These are phyloP conservation scores for Starmerella ratchasimensis DNA, from an alignment of 805 yeast genomes.

Conservation along the genomic window DNA sequence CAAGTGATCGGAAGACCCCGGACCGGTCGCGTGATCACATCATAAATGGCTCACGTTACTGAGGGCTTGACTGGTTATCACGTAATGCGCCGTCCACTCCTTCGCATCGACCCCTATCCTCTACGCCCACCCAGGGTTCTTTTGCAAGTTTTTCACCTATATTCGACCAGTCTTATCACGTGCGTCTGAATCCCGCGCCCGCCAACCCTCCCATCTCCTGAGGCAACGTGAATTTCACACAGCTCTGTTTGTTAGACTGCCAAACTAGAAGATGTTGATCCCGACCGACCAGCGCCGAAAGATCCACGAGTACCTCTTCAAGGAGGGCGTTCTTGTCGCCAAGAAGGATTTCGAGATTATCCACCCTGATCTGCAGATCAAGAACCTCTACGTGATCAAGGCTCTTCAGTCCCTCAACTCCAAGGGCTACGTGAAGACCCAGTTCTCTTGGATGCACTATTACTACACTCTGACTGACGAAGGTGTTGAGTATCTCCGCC, in stretches of 20 bases:
- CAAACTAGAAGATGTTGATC: constrained; percentile 58
- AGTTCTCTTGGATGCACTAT: constrained; percentile 99
- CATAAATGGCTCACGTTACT: too few relatives aligned
- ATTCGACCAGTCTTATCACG: too few relatives aligned
- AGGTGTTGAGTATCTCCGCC: constrained; percentile 97
- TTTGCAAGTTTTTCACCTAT: too few relatives aligned
- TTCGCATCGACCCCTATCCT: too few relatives aligned
- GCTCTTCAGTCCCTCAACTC: constrained; percentile 99
- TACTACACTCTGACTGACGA: constrained; percentile 99
- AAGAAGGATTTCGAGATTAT: constrained; percentile 96
- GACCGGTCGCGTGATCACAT: too few relatives aligned
- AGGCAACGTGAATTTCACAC: too few relatives aligned
- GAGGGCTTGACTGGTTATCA: too few relatives aligned
- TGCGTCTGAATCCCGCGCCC: too few relatives aligned
- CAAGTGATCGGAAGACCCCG: too few relatives aligned
- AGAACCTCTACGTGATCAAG: constrained; percentile 93
- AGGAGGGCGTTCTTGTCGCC: constrained; percentile 99
- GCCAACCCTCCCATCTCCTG: too few relatives aligned
- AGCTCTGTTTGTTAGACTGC: constrained; percentile 1
- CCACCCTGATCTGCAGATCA: constrained; percentile 97
- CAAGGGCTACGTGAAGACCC: constrained; percentile 98
- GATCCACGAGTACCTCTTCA: constrained; percentile 98
- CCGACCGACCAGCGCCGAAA: constrained; percentile 99
- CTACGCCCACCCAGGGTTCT: too few relatives aligned
- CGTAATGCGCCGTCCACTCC: too few relatives aligned